phyloP scores from a whole-genome alignment of 768 basidiomycete species.

The Suillus variegatus region DNA sequence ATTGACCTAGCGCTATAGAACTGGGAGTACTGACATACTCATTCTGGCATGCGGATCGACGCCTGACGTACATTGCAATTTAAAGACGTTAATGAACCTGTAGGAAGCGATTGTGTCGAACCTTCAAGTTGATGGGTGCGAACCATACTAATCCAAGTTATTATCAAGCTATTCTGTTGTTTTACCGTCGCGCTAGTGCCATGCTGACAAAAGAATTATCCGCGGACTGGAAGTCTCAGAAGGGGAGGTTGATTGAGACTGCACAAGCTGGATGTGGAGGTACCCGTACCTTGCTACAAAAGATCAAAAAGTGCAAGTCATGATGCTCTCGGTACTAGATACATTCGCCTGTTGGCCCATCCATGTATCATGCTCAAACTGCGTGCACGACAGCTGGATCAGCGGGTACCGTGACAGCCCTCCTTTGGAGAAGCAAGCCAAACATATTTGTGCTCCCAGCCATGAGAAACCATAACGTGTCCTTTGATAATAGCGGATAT shows the following conservation, averaged over 20 bases:
- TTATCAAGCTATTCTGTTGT: background rate
- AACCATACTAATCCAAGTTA: background rate
- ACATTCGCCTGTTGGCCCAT: background rate
- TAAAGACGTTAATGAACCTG: background rate
- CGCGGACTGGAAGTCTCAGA: too few relatives aligned
- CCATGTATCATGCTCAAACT: background rate
- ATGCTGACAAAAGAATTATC: background rate
- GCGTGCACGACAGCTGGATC: background rate
- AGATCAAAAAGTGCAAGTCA: background rate
- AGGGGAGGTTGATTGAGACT: background rate
- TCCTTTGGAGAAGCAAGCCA: too few relatives aligned
- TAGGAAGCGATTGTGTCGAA: background rate
- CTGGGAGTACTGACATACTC: background rate
- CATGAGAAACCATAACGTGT: too few relatives aligned
- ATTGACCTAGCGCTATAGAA: background rate
- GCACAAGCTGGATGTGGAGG: background rate
- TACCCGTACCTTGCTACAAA: background rate
- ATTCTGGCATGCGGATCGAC: background rate
- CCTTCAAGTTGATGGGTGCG: background rate
- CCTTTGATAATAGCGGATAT: too few relatives aligned
- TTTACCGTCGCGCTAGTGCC: background rate
- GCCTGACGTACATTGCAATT: background rate
- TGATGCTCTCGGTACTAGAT: background rate
- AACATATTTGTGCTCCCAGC: background rate
- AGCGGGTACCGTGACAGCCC: background rate